A percentile compares a stretch with the other conserved stretches of the same genome.
These are phyloP conservation scores for Barnettozyma salicaria DNA, from an alignment of 805 yeast species.

Conservation along the genomic window DNA sequence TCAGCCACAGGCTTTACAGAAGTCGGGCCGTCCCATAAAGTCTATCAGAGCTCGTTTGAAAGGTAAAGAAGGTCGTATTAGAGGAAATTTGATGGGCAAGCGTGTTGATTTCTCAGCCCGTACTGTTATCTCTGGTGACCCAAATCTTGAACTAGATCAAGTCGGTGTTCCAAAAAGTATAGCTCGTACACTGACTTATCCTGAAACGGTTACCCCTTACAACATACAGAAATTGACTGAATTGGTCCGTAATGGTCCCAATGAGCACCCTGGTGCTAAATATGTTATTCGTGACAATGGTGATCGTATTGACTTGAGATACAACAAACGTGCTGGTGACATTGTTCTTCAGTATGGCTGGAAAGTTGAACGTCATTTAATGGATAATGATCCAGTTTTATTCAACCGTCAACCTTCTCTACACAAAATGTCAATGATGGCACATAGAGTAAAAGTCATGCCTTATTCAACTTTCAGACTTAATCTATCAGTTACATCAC, in stretches of 20 bases:
- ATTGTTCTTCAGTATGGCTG: constrained; percentile 97
- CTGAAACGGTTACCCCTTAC: constrained; percentile 96
- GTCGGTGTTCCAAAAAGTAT: constrained; percentile 98
- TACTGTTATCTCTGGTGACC: constrained; percentile 99
- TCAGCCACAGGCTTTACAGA: constrained; percentile 97
- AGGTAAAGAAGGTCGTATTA: constrained; percentile 98
- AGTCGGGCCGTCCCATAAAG: constrained; percentile 97
- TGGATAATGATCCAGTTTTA: constrained; percentile 96
- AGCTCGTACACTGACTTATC: constrained; percentile 92
- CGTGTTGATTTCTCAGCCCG: constrained; percentile 99
- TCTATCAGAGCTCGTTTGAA: constrained; percentile 98
- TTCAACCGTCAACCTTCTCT: constrained; percentile 99
- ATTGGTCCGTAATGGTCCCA: constrained; percentile 94
- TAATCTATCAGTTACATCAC: constrained; percentile 95
- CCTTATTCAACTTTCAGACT: constrained; percentile 97
- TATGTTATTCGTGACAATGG: constrained; percentile 98
- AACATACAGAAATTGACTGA: constrained; percentile 92
- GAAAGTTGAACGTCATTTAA: constrained; percentile 97
- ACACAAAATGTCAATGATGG: constrained; percentile 99
- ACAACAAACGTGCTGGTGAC: constrained; percentile 97
- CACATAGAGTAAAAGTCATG: constrained; percentile 97
- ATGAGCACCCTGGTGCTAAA: constrained; percentile 99
- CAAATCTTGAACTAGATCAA: constrained; percentile 93
- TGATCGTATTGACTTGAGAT: constrained; percentile 95
- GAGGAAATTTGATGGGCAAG: constrained; percentile 99